Evolutionary conservation across 441 rosid genomes (phyloP).

Genomic region (Gossypium schwendimanii): DNA sequence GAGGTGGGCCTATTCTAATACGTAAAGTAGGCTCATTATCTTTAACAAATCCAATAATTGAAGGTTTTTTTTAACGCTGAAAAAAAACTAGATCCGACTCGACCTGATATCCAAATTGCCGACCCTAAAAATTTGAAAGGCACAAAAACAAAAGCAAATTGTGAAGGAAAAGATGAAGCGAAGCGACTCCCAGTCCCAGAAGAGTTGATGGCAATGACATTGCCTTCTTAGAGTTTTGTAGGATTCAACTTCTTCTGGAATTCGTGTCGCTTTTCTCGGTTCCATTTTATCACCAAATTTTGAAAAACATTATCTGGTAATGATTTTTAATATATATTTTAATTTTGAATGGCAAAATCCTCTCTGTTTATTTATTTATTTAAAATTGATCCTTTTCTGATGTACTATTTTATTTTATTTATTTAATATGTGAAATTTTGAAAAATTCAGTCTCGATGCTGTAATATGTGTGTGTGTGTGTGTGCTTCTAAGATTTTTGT

Average conservation of each 20-base stretch:
- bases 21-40: too few relatives aligned
- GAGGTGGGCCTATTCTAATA: too few relatives aligned
- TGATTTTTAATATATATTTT: background rate
- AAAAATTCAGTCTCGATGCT: background rate
- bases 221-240: slow-evolving; percentile 6
- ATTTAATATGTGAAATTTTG: background rate
- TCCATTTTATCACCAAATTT: background rate
- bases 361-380: background rate
- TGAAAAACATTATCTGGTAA: background rate
- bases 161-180: background rate
- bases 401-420: background rate
- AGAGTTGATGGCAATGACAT: background rate
- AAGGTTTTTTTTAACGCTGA: too few relatives aligned
- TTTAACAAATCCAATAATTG: too few relatives aligned
- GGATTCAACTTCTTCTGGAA: background rate
- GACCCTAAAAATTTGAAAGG: background rate
- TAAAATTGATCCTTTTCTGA: background rate
- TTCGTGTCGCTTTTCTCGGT: background rate
- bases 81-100: background rate
- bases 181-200: background rate
- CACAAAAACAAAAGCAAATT: background rate
- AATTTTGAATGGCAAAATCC: background rate
- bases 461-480: too few relatives aligned
- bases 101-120: background rate
- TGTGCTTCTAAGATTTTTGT: background rate